Evolutionary conservation across 2,329 filamentous ascomycete species (phyloP).

Genomic region (Curvularia verruculosa): DNA sequence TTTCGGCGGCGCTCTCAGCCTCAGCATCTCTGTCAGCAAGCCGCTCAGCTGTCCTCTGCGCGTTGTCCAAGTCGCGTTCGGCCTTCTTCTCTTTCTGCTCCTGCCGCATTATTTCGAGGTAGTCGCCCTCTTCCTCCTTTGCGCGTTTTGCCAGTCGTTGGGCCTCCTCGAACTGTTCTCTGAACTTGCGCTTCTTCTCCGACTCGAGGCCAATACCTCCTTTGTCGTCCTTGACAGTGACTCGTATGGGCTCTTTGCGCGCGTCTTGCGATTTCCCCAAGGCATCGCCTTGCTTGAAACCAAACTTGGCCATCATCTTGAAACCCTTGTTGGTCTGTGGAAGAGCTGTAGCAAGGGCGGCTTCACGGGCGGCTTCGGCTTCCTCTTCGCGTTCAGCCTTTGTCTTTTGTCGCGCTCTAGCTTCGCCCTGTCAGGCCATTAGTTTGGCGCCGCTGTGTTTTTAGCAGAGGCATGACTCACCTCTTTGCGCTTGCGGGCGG

Average conservation of each 20-base stretch:
- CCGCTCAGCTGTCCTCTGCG: slow-evolving; percentile 81
- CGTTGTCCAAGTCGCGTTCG: slow-evolving; percentile 74
- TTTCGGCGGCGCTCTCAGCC: slow-evolving; percentile 27
- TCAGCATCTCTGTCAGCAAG: slow-evolving; percentile 60
- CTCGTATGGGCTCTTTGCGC: slow-evolving; percentile 73
- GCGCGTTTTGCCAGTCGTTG: slow-evolving; percentile 48
- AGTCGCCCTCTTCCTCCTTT: slow-evolving; percentile 53
- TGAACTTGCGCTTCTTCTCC: slow-evolving; percentile 77
- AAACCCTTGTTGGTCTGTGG: slow-evolving; percentile 80
- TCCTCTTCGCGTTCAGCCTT: slow-evolving; percentile 83
- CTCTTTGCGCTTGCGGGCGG: slow-evolving; percentile 60
- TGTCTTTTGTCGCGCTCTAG: slow-evolving; percentile 61
- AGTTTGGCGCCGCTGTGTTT: slow-evolving; percentile 12
- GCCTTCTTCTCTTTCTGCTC: slow-evolving; percentile 49
- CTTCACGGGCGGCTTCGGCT: slow-evolving; percentile 73
- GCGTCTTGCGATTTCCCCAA: slow-evolving; percentile 68
- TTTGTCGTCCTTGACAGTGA: slow-evolving; percentile 78
- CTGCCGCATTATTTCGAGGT: slow-evolving; percentile 41
- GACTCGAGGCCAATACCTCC: slow-evolving; percentile 84
- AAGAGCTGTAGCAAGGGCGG: slow-evolving; percentile 75
- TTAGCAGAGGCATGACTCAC: slow-evolving; percentile 33
- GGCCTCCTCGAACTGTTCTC: slow-evolving; percentile 46
- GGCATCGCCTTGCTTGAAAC: slow-evolving; percentile 77
- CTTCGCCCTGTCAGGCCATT: slow-evolving; percentile 34
- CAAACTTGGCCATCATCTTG: slow-evolving; percentile 96